Base-by-base conservation (phyloP, 257 asterid species). In the Solanum tarapatanum region DNA sequence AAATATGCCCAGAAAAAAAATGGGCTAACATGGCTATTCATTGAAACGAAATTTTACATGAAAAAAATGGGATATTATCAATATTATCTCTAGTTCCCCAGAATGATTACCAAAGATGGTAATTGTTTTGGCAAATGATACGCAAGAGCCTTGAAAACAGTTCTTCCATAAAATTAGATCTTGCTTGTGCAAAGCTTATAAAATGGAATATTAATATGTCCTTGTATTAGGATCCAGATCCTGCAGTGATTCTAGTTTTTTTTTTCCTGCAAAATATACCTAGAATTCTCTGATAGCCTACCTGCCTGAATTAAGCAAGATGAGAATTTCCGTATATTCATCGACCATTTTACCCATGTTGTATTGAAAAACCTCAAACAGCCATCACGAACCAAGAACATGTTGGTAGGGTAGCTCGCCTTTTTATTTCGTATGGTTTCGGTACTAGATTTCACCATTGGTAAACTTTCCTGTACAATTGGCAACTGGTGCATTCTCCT, bases 401-500 rank as follows among this genome's bases (percentile, higher is more conserved):
- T 48, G n/a, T 48, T 11, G 43, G 7, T 82, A 9, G 68, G 69
- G 4, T 9, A 17, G 43, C 30, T 82, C 3, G 39, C 37, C 19
- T 82, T 60, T 24, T 48, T 82, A 80, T 80, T 45, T 48, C 51
- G 11, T 82, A 9, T 26, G 84, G 58, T 82, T 48, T 43, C 30
- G 1, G 21, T 48, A 10, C 85, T 82, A 82, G 69, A 82, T 13
- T 48, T 32, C 7, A 32, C 23, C 64, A 13, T 37, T 21, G 58
- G 21, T 68, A 28, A 77, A 83, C 14, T 84, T 39, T 64, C 82
- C 69, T 26, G 75, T 62, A 72, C 24, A 19, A 73, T 79, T 75
- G 16, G 87, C 86, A 85, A 89, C 36, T 43, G 62, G 37, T 66
- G 87, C 87, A 70, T 89, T 89, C 77, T 83, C 89, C 32, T 70